These are phyloP conservation scores for Leptographium radiaticola DNA, from an alignment of 2,329 filamentous ascomycete genomes.

Conservation along the genomic window DNA sequence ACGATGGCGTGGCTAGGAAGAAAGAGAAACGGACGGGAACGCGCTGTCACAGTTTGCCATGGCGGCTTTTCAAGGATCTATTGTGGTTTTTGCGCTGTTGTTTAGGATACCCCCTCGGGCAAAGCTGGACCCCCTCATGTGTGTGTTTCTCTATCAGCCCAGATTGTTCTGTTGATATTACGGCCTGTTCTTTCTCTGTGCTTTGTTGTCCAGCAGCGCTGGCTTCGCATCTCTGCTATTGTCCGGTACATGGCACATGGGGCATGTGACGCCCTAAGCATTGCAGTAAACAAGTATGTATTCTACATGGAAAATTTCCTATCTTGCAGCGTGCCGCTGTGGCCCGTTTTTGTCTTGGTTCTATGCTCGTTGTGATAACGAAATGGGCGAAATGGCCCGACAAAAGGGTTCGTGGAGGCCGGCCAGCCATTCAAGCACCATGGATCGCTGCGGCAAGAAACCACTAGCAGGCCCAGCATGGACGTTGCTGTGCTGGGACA, in stretches of 20 bases:
- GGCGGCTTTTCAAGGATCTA: background rate
- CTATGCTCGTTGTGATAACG: background rate
- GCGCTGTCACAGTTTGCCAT: background rate
- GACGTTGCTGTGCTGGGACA: background rate
- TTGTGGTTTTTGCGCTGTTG: background rate
- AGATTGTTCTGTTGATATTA: background rate
- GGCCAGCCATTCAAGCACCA: background rate
- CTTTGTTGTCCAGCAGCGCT: background rate
- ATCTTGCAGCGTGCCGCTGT: background rate
- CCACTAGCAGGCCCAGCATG: background rate
- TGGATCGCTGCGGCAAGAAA: background rate
- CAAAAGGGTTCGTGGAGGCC: background rate
- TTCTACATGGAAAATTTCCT: background rate
- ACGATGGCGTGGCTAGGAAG: too few relatives aligned
- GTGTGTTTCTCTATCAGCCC: background rate
- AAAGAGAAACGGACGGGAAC: too few relatives aligned
- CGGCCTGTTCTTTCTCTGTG: too few relatives aligned
- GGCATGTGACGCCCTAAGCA: background rate
- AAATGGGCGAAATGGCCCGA: background rate
- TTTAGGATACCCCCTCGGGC: conserved; percentile 1
- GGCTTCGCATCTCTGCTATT: background rate
- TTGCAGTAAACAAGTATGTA: background rate
- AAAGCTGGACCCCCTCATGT: background rate
- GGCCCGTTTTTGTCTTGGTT: background rate
- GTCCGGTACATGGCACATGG: background rate